Evolutionary conservation across 1,284 basidiomycete genomes (phyloP).

Genomic region (Clitocybe nebularis): DNA sequence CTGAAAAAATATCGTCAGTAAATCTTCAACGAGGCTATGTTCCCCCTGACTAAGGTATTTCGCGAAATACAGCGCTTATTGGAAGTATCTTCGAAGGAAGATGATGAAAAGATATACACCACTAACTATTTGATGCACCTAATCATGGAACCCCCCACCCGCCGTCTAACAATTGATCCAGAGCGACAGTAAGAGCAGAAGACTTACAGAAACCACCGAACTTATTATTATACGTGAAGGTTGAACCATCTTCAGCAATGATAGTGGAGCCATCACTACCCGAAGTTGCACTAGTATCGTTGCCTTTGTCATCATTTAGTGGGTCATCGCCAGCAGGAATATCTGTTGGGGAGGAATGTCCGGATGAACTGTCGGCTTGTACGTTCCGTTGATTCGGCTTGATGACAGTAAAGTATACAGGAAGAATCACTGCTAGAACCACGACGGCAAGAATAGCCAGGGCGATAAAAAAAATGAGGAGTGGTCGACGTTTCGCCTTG

Average conservation of each 20-base stretch:
- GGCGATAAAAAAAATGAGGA: constrained; percentile 22
- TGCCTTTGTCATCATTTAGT: neutral
- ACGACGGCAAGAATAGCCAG: constrained; percentile 36
- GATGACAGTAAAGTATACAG: constrained; percentile 53
- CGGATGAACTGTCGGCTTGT: constrained; percentile 11
- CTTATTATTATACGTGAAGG: constrained; percentile 65
- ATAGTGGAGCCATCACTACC: constrained; percentile 68
- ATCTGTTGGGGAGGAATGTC: constrained; percentile 13
- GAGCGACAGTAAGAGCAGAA: constrained; percentile 3
- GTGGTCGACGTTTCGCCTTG: constrained; percentile 21
- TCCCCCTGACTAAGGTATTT: neutral
- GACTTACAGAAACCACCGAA: constrained; percentile 68
- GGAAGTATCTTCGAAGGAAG: neutral
- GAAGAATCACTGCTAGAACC: constrained; percentile 47
- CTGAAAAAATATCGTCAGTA: constrained; percentile 21
- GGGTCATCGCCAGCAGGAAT: constrained; percentile 3
- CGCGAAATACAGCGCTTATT: neutral
- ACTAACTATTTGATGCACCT: neutral
- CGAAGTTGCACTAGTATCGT: constrained; percentile 22
- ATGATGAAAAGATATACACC: neutral
- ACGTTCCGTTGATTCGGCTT: constrained; percentile 34
- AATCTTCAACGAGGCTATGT: no score
- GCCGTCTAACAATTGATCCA: neutral
- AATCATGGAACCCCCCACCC: neutral
- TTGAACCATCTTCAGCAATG: constrained; percentile 57